These are phyloP conservation scores for Nannochloropsis salina DNA, from an alignment of 108 stramenopile genomes.

Conservation along the genomic window DNA sequence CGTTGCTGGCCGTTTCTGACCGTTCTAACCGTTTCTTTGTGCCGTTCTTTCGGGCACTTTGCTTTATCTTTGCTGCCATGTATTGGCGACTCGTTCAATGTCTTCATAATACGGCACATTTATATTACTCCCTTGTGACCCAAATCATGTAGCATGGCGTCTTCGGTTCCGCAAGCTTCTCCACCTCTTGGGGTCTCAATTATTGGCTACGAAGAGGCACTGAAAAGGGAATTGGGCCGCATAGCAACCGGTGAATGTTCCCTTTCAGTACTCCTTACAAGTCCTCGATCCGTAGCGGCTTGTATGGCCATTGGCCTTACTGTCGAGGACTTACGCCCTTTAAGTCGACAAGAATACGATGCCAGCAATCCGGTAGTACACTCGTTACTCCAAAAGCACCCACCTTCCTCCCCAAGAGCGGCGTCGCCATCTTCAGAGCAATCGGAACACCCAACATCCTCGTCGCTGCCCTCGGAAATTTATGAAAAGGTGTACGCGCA, in stretches of 20 bases:
- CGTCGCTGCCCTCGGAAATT: neutral
- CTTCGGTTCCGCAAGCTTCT: too few species aligned
- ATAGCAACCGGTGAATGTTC: neutral
- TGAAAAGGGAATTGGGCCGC: neutral
- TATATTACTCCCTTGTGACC: too few species aligned
- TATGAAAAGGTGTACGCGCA: neutral
- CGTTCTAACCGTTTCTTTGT: too few species aligned
- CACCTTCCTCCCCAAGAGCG: neutral
- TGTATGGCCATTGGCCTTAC: neutral
- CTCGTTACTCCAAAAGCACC: neutral
- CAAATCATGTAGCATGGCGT: too few species aligned
- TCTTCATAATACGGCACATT: too few species aligned
- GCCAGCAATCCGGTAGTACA: neutral
- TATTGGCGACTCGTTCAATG: too few species aligned
- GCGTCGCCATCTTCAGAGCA: neutral
- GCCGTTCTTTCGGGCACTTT: too few species aligned
- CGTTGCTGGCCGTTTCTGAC: too few species aligned
- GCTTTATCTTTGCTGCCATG: too few species aligned
- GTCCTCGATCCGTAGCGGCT: neutral
- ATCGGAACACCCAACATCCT: neutral
- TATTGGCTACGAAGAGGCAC: constrained; percentile 5
- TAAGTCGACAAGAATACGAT: constrained; percentile 7
- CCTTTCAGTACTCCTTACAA: neutral
- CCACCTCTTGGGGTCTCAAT: neutral
- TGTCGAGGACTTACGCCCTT: neutral